Percentiles rank a stretch among this genome's conserved stretches.
Evolutionary conservation across 2,329 filamentous ascomycete species (phyloP).

Genomic region (Xylariaceae sp.): DNA sequence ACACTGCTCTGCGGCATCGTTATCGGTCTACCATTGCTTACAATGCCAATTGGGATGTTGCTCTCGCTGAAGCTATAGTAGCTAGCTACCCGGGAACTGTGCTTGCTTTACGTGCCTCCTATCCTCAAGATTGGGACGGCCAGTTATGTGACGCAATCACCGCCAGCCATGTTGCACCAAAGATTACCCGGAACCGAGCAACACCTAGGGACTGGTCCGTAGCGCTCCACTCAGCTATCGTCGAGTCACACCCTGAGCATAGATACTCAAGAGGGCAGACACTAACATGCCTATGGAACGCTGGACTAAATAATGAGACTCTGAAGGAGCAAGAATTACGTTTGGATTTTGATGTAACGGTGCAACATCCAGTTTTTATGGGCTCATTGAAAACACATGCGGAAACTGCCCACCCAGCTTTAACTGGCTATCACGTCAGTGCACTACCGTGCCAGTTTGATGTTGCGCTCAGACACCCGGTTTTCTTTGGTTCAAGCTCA

Average conservation of each 20-base stretch:
- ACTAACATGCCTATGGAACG: constrained; percentile 33
- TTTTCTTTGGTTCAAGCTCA: too few species aligned
- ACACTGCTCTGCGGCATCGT: constrained; percentile 34
- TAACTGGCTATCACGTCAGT: constrained; percentile 27
- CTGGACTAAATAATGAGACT: constrained; percentile 36
- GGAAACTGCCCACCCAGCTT: constrained; percentile 20
- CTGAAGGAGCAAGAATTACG: constrained; percentile 15
- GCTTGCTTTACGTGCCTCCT: constrained; percentile 27
- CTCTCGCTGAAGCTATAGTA: constrained; percentile 42
- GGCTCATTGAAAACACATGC: constrained; percentile 21
- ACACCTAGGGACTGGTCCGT: constrained; percentile 44
- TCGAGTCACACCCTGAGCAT: constrained; percentile 40
- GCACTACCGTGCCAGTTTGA: constrained; percentile 25
- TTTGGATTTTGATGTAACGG: constrained; percentile 28
- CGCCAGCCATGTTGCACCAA: constrained; percentile 30
- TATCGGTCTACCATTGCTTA: constrained; percentile 36
- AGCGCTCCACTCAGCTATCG: constrained; percentile 48
- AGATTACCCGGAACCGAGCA: constrained; percentile 26
- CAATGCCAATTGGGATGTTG: constrained; percentile 45
- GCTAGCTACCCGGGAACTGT: constrained; percentile 39
- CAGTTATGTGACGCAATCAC: constrained; percentile 34
- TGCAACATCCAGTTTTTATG: constrained; percentile 30
- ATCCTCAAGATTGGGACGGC: constrained; percentile 36
- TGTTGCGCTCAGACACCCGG: too few species aligned
- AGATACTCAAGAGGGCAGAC: constrained; percentile 33